Evolutionary conservation across 345 rosid species (phyloP), one percentile per base, ranked within the genome.

Genomic region (Gossypium bickii): DNA sequence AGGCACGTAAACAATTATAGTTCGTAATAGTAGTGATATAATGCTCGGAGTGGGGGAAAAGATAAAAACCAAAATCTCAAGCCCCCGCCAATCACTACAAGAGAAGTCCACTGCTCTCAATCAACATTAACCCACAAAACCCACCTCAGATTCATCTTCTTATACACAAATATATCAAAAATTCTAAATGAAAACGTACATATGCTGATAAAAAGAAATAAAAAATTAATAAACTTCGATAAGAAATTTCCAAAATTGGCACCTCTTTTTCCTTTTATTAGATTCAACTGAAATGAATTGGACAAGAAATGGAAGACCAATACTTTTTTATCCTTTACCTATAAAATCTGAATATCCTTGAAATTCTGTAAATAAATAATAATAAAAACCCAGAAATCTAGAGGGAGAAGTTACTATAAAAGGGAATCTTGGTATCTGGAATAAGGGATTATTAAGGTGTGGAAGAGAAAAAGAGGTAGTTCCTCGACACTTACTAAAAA

Each of bases 71-170:
- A 18, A 66, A 71, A 29, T 59, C 49, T 43, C 55, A 49, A 77
- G 4, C 61, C 80, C 51, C 77, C 76, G 38, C 38, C 70, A 78
- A 64, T 78, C 67, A 70, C 81, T 81, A 81, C 78, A 81, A 74
- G 76, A 81, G 51, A 74, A 80, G 76, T 74, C 81, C 85, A 80
- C 74, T 10, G 43, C 66, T 80, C 77, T 75, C 81, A 80, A 74
- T 84, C 76, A 77, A 51, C 66, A 70, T 67, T 25, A 72, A 74
- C 77, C 62, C 78, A 61, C 74, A 51, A 56, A 57, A 84, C 56
- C 45, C 76, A 72, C 24, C 67, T 72, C 67, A 72, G 67, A 43
- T 38, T 59, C 45, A 48, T 47, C 24, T 43, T 45, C 18, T 62
- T 8, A 25, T 57, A 59, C 45, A 24, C 24, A 27, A 45, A 58